Evolutionary conservation across 805 yeast genomes (phyloP), one percentile per base, ranked within the genome.

Genomic region (Candida sakaeoensis): DNA sequence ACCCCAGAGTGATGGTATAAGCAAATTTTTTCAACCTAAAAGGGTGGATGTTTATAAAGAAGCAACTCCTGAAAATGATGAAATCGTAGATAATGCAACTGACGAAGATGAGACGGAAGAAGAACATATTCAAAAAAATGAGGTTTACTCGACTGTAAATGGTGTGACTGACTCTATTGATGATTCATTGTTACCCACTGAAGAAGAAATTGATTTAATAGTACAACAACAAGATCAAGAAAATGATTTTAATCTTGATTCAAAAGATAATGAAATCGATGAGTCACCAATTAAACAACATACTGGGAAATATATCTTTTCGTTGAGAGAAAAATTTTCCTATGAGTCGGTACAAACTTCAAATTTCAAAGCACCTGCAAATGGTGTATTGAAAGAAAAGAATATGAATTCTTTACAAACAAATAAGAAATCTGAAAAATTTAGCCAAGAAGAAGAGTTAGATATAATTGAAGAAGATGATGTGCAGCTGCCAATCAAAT

Each of bases 251-350:
- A 58, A 47, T 8, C 48, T 57, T 14, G 63, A 58, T 27, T 15
- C 61, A 55, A 6, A 57, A 21, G 65, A 61, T 27, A 63, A 65
- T 31, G 69, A 63, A 22, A 54, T 67, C 8, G 74, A 67, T 38
- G 72, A 67, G 43, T 66, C 73, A 3, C 72, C 73, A 3, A 51
- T 60, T 6, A 67, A 32, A 32, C 12, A 19, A 21, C 8, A 22
- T 21, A 7, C 18, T 15, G n/a, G 24, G 15, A 33, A 24, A 24
- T 23, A 21, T 33, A 28, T 26, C 14, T 8, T 4, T 3, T 32
- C 33, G 14, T 22, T 19, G 34, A 18, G 25, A 36, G 32, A 36
- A 3, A 40, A 12, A 3, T 28, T 36, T 22, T n/a, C 23, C 14
- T 34, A 34, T 25, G 16, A 8, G 7, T 23, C 15, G 4, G 13